Conservation (phyloP, 805 yeast species). For the Maudiozyma turicensis region DNA sequence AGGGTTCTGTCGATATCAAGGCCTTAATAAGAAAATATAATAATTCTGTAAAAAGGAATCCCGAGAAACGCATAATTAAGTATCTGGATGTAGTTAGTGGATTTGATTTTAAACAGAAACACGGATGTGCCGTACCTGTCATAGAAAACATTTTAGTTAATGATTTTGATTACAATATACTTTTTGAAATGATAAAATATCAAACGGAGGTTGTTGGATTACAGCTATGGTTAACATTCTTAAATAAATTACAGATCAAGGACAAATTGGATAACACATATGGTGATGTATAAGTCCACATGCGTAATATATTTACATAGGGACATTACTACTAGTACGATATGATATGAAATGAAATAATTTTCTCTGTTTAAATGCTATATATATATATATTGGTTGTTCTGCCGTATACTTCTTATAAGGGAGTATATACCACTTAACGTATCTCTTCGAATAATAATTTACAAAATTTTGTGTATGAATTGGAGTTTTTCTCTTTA, state of each 20-base stretch:
- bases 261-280: slow-evolving; percentile 7
- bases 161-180: slow-evolving; percentile 5
- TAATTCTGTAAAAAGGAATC: neutral
- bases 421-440: too few relatives aligned
- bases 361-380: neutral
- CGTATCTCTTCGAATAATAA: too few relatives aligned
- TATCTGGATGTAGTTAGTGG: slow-evolving; percentile 22
- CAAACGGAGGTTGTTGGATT: slow-evolving; percentile 6
- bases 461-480: neutral
- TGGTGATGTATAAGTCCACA: slow-evolving; percentile 1
- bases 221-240: slow-evolving; percentile 11
- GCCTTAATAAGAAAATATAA: slow-evolving; percentile 7
- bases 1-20: slow-evolving; percentile 1
- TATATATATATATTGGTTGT: neutral
- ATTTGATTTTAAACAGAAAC: slow-evolving; percentile 19
- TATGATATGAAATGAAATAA: too few relatives aligned
- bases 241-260: slow-evolving; percentile 6
- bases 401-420: too few relatives aligned
- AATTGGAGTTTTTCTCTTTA: neutral
- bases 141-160: slow-evolving; percentile 12
- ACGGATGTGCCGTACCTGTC: slow-evolving; percentile 20
- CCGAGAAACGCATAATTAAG: slow-evolving; percentile 3
- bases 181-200: slow-evolving; percentile 2
- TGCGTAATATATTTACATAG: too few relatives aligned
- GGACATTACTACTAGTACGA: too few relatives aligned